Evolutionary conservation across 2,329 filamentous ascomycete species (phyloP).

Genomic region (Clonostachys solani): DNA sequence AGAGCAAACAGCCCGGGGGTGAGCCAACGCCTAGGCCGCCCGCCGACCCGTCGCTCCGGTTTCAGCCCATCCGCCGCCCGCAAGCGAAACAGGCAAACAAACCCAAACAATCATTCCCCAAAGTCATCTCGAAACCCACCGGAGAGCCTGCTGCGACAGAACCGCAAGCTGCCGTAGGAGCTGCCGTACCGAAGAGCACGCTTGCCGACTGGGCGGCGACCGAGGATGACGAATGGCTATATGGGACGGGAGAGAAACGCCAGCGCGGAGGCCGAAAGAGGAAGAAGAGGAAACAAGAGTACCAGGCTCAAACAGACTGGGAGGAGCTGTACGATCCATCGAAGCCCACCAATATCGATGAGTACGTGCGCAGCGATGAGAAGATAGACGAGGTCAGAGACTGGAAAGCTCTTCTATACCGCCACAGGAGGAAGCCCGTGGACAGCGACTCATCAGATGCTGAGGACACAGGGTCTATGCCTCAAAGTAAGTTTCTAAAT

Average conservation of each 20-base stretch:
- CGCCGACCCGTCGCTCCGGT: slow-evolving; percentile 62
- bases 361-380: slow-evolving; percentile 82
- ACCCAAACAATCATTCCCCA: slow-evolving; percentile 57
- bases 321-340: slow-evolving; percentile 87
- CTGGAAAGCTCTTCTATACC: slow-evolving; percentile 81
- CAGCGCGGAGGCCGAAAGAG: slow-evolving; percentile 75
- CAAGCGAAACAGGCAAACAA: slow-evolving; percentile 54
- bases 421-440: slow-evolving; percentile 51
- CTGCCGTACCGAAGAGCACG: slow-evolving; percentile 51
- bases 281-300: slow-evolving; percentile 62
- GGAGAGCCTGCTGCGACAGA: slow-evolving; percentile 13
- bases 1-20: slow-evolving; percentile 37
- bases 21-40: slow-evolving; percentile 52
- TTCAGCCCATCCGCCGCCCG: slow-evolving; percentile 81
- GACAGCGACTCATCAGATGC: slow-evolving; percentile 30
- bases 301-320: slow-evolving; percentile 69
- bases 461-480: slow-evolving; percentile 15
- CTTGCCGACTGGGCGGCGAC: slow-evolving; percentile 78
- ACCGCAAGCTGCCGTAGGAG: slow-evolving; percentile 27
- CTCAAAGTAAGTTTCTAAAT: slow-evolving; percentile 22
- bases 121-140: slow-evolving; percentile 14
- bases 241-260: slow-evolving; percentile 58
- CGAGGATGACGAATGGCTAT: slow-evolving; percentile 78
- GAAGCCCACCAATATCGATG: slow-evolving; percentile 77
- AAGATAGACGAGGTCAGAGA: slow-evolving; percentile 74